Evolutionary conservation across 139 green algal species (phyloP), one percentile per base, ranked within the genome.

Genomic region (Coccomyxa sp.): DNA sequence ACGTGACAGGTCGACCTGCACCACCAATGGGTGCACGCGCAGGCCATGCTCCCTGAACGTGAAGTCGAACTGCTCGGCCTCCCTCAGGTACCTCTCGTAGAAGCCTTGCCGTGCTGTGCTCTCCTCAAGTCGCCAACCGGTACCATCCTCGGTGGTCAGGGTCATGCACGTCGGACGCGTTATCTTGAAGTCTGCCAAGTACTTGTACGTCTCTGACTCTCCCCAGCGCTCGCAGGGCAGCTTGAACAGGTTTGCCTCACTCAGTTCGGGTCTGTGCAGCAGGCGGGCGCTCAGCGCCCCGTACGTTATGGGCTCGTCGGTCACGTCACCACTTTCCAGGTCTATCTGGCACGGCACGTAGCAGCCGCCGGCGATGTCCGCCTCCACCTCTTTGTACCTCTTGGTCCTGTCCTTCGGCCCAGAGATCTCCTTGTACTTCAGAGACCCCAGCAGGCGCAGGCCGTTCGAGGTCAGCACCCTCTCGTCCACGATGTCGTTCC

Each of bases 171-270:
- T 68, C 60, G 60, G 60, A 68, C 60, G 60, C 60, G 60, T 68
- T 68, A 68, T 68, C 60, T 68, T 68, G 60, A 68, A 68, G 60
- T 68, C 60, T 68, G 60, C 60, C 60, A 68, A 68, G 60, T 68
- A 68, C 60, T 68, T 68, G 60, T 68, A 68, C 60, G 60, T 68
- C 60, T 68, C 60, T 68, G 60, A 68, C 60, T 68, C 60, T 68
- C 60, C 60, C 60, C 60, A 68, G 60, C 60, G 60, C 60, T 68
- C 60, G 60, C 60, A 68, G 60, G 60, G 60, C 60, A 68, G 60
- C 60, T 68, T 68, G 60, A 68, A 25, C 16, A 68, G 60, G 60
- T 68, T 16, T 68, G 60, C 60, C 15, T 68, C 60, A 68, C 60
- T 68, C 15, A 68, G 60, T 16, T 68, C 60, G 60, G 60, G 60